These are phyloP conservation scores for Cercospora brassicicola DNA, from an alignment of 2,329 filamentous ascomycete genomes.

Conservation along the genomic window DNA sequence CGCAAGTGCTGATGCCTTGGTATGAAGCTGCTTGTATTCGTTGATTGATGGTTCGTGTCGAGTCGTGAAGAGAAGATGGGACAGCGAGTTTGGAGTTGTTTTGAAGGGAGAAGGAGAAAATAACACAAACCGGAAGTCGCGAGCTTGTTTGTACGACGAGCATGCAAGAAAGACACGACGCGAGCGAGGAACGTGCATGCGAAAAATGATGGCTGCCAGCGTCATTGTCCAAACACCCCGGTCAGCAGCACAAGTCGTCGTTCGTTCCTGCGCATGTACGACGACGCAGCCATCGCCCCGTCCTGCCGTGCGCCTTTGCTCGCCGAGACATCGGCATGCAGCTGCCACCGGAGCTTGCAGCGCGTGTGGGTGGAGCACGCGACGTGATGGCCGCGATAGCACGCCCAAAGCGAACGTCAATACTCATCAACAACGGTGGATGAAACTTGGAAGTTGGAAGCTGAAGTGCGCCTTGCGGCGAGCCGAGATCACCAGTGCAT, in stretches of 20 bases:
- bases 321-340: conserved; percentile 4
- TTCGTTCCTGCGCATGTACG: conserved; percentile 4
- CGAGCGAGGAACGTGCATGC: conserved; percentile 4
- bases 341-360: neutral
- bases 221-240: conserved; percentile 5
- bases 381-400: neutral
- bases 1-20: conserved; percentile 1
- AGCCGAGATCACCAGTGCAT: conserved; percentile 3
- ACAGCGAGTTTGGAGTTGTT: neutral
- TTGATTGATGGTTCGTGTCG: neutral
- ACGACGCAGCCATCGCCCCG: neutral
- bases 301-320: neutral
- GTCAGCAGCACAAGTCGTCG: neutral
- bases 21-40: neutral
- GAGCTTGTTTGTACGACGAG: conserved; percentile 6
- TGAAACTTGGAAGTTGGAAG: conserved; percentile 12
- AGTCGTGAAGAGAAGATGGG: neutral
- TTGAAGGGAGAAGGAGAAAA: neutral
- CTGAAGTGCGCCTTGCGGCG: neutral
- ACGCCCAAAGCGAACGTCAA: neutral
- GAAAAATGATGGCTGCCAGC: neutral
- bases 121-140: neutral
- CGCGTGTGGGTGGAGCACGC: conserved; percentile 10
- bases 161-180: conserved; percentile 1
- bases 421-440: neutral